A percentile compares a stretch with the other conserved stretches of the same genome.
Conservation (phyloP, 805 yeast genomes). For the Candida nemodendra region DNA sequence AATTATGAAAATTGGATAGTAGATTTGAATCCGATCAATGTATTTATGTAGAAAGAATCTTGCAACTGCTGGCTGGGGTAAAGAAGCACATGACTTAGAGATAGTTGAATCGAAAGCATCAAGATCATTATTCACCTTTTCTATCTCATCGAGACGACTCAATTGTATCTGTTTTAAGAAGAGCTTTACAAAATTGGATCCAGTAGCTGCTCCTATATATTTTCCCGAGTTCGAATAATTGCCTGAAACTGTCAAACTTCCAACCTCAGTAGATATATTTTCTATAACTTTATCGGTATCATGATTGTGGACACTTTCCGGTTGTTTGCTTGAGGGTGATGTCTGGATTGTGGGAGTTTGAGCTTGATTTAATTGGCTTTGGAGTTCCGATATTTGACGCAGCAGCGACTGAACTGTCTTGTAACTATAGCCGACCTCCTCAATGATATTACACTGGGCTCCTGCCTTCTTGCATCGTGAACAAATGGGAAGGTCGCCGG, state of each 20-base stretch:
- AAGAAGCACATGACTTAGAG: conserved; percentile 22
- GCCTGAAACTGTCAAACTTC: conserved; percentile 22
- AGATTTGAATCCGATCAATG: conserved; percentile 20
- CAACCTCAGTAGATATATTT: conserved; percentile 26
- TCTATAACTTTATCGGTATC: conserved; percentile 20
- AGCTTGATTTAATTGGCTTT: conserved; percentile 8
- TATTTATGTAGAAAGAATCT: conserved; percentile 14
- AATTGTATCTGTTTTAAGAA: conserved; percentile 23
- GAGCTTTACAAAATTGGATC: conserved; percentile 23
- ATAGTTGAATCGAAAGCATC: conserved; percentile 19
- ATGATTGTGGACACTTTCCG: no score
- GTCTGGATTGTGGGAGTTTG: conserved; percentile 1
- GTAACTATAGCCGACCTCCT: conserved; percentile 23
- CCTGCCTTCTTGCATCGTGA: conserved; percentile 19
- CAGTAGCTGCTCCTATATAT: conserved; percentile 29
- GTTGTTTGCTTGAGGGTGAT: conserved; percentile 3
- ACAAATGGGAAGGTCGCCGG: conserved; percentile 24
- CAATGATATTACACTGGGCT: conserved; percentile 19
- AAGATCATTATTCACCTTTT: conserved; percentile 6
- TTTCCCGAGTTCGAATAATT: conserved; percentile 18
- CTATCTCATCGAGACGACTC: conserved; percentile 13
- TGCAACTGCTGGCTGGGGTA: conserved; percentile 20
- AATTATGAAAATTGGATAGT: conserved; percentile 19
- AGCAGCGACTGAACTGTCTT: conserved; percentile 20
- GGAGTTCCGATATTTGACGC: conserved; percentile 14